Conservation (phyloP, 2,329 filamentous ascomycete genomes). For the Diaporthe nobilis region DNA sequence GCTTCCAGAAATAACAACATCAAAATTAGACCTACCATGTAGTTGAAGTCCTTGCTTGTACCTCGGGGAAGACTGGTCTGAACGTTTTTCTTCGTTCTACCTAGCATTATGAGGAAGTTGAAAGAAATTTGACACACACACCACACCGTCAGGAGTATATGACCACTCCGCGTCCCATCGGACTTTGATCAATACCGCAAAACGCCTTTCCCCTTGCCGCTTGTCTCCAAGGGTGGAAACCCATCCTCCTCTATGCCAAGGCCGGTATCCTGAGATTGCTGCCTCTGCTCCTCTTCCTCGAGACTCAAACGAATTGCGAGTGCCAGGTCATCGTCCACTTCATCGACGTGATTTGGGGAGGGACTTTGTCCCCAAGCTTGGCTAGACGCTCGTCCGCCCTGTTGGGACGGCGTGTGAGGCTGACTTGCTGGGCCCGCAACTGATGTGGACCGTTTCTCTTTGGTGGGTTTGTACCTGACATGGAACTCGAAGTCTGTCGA, state of each 20-base stretch:
- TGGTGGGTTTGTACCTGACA: conserved; percentile 62
- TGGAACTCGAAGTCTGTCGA: conserved; percentile 66
- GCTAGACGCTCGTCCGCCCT: conserved; percentile 41
- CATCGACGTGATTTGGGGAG: conserved; percentile 42
- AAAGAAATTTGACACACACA: not conserved
- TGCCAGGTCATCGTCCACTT: conserved; percentile 69
- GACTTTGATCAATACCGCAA: conserved; percentile 31
- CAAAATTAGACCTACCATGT: not conserved
- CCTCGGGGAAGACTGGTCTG: not conserved
- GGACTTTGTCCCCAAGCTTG: conserved; percentile 39
- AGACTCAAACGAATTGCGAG: conserved; percentile 73
- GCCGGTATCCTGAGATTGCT: conserved; percentile 44
- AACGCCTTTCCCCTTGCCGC: conserved; percentile 60
- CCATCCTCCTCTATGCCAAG: conserved; percentile 47
- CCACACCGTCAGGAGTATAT: not conserved
- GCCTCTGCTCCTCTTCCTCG: conserved; percentile 64
- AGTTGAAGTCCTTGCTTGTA: not conserved
- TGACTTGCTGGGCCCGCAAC: conserved; percentile 53
- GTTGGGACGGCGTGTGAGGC: conserved; percentile 50
- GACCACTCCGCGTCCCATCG: not conserved
- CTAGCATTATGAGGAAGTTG: not conserved
- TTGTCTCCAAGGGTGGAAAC: conserved; percentile 50
- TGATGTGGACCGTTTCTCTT: conserved; percentile 54
- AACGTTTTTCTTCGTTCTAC: conserved; percentile 20
- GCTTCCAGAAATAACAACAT: not conserved